Evolutionary conservation across 108 stramenopile genomes (phyloP).

Genomic region (Skeletonema tropicum): DNA sequence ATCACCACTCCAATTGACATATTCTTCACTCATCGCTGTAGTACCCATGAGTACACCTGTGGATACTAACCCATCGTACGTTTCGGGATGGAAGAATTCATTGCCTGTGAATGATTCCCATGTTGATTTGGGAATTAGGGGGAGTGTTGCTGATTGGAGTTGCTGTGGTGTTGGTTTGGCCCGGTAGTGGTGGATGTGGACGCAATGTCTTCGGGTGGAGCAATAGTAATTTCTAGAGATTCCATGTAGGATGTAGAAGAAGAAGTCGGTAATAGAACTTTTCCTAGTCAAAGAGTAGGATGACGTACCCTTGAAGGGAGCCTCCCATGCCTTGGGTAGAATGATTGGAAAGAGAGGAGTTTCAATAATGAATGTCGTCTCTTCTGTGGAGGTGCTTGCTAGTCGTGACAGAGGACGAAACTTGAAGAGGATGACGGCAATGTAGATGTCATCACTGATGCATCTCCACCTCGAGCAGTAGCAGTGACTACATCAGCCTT

Average conservation of each 20-base stretch:
- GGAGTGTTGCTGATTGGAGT: constrained; percentile 41
- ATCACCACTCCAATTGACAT: constrained; percentile 70
- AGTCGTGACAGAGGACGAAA: background rate
- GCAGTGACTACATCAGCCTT: too few species aligned
- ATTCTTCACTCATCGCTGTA: constrained; percentile 16
- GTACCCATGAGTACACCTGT: constrained; percentile 59
- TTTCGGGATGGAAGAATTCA: constrained; percentile 65
- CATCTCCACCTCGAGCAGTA: too few species aligned
- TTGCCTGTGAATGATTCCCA: constrained; percentile 63
- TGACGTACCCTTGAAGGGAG: background rate
- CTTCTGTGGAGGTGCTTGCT: background rate
- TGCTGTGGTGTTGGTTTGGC: constrained; percentile 27
- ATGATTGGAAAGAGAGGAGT: constrained; percentile 53
- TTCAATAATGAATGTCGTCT: constrained; percentile 25
- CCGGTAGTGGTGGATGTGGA: background rate
- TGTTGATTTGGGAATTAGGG: constrained; percentile 61
- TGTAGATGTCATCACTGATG: too few species aligned
- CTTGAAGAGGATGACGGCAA: background rate
- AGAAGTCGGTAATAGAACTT: background rate
- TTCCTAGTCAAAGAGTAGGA: background rate
- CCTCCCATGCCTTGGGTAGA: constrained; percentile 39
- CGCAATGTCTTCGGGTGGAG: constrained; percentile 1
- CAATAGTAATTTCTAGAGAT: constrained; percentile 35
- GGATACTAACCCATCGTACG: constrained; percentile 51
- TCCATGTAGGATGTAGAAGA: constrained; percentile 1